Conservation (phyloP, 495 filamentous ascomycete species). For the Hyaloscypha hepaticicola region DNA sequence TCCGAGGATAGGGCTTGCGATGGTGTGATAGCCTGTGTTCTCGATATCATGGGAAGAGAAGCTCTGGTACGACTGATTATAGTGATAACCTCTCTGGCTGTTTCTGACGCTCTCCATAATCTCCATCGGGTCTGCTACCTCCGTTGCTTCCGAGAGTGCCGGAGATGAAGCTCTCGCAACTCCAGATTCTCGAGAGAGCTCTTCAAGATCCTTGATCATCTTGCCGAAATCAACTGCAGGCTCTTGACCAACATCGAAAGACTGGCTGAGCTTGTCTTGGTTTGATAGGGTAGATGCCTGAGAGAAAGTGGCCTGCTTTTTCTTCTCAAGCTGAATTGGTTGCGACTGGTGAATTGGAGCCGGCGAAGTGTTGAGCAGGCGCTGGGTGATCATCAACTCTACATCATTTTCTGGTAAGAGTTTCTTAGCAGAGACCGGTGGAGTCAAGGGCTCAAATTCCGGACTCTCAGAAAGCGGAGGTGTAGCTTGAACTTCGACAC, state of each 20-base stretch:
- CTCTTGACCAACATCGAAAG: background rate
- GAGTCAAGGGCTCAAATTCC: background rate
- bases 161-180: background rate
- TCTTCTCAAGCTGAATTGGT: background rate
- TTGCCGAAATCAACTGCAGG: background rate
- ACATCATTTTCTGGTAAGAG: background rate
- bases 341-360: no score
- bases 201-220: background rate
- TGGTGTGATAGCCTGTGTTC: background rate
- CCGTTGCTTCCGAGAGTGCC: background rate
- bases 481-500: background rate
- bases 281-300: background rate
- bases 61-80: background rate
- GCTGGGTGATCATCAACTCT: no score
- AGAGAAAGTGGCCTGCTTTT: background rate
- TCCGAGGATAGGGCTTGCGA: no score
- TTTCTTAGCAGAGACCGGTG: background rate
- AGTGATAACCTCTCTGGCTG: background rate
- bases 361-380: no score
- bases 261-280: background rate
- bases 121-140: conserved; percentile 4
- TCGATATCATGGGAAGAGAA: background rate
- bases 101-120: conserved; percentile 1
- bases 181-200: background rate
- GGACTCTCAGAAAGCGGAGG: background rate